These are phyloP conservation scores for Venturia nashicola DNA, from an alignment of 2,329 filamentous ascomycete genomes.

Conservation along the genomic window DNA sequence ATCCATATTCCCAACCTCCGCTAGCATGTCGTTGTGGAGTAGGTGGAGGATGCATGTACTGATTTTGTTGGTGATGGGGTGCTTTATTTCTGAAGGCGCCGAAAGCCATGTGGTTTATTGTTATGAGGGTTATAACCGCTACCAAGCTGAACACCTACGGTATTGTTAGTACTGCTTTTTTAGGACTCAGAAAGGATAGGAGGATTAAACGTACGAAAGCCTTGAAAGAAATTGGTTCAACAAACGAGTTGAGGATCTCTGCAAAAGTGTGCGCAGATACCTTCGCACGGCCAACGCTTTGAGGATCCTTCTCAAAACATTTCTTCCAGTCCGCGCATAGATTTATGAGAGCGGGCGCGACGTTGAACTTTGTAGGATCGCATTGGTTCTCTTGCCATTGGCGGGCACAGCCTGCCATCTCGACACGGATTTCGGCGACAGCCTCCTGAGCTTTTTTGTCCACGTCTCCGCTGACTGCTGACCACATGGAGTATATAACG, in stretches of 20 bases:
- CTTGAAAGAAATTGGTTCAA: constrained; percentile 82
- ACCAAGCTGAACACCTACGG: constrained; percentile 35
- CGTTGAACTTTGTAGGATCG: constrained; percentile 42
- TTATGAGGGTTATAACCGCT: constrained; percentile 39
- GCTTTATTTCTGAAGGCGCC: constrained; percentile 38
- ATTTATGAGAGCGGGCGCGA: constrained; percentile 56
- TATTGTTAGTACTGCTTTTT: constrained; percentile 10
- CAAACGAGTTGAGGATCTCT: constrained; percentile 85
- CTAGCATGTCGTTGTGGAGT: constrained; percentile 5
- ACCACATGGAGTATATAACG: constrained; percentile 56
- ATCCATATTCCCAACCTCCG: neutral
- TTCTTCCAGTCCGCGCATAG: constrained; percentile 71
- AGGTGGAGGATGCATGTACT: constrained; percentile 7
- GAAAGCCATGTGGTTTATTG: constrained; percentile 46
- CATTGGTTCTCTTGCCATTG: constrained; percentile 71
- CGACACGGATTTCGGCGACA: constrained; percentile 54
- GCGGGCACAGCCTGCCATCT: constrained; percentile 61
- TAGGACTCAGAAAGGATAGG: constrained; percentile 10
- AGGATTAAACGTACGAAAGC: constrained; percentile 42
- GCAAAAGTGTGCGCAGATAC: constrained; percentile 81
- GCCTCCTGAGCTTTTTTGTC: constrained; percentile 57
- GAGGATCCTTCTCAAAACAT: constrained; percentile 78
- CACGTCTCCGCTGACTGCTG: constrained; percentile 63
- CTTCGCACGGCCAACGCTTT: constrained; percentile 63
- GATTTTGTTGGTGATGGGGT: constrained; percentile 1